Percentiles rank a stretch among this genome's conserved stretches.
These are phyloP conservation scores for Penicillium decumbens DNA, from an alignment of 2,329 filamentous ascomycete species.

Conservation along the genomic window DNA sequence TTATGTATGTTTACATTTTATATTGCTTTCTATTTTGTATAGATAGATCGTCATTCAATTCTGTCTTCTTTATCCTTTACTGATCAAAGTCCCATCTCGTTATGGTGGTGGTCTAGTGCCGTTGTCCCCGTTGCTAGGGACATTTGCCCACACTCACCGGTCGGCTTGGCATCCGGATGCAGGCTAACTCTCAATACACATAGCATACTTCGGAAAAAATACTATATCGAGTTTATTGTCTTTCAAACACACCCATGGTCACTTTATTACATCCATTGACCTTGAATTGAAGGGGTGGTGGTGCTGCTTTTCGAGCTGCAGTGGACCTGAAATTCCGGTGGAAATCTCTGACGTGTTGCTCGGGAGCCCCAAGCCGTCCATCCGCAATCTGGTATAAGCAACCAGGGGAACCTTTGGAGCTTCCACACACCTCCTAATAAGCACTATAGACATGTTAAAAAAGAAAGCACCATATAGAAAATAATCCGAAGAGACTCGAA, in stretches of 20 bases:
- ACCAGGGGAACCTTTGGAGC: slow-evolving; percentile 2
- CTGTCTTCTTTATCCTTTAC: not conserved
- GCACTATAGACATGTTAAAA: not conserved
- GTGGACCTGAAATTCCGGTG: slow-evolving; percentile 1
- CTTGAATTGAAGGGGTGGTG: not conserved
- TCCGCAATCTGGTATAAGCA: slow-evolving; percentile 9
- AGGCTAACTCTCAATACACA: slow-evolving; percentile 7
- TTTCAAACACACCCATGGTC: not conserved
- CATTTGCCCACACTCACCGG: slow-evolving; percentile 19
- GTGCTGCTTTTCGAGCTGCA: not conserved
- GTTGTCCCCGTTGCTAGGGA: slow-evolving; percentile 13
- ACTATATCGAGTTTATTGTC: not conserved
- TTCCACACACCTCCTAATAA: not conserved
- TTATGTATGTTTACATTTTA: not conserved
- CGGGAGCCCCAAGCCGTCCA: slow-evolving; percentile 11
- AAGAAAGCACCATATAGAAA: not conserved
- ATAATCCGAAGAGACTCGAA: too few relatives aligned
- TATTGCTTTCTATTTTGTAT: not conserved
- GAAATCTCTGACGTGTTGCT: slow-evolving; percentile 28
- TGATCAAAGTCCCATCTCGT: slow-evolving; percentile 1
- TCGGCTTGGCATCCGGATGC: slow-evolving; percentile 23
- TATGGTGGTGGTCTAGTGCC: slow-evolving; percentile 2
- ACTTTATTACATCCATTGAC: not conserved
- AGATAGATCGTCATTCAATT: not conserved
- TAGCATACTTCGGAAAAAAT: not conserved